phyloP scores from a whole-genome alignment of 306 rosid species.

The Begonia loranthoides region DNA sequence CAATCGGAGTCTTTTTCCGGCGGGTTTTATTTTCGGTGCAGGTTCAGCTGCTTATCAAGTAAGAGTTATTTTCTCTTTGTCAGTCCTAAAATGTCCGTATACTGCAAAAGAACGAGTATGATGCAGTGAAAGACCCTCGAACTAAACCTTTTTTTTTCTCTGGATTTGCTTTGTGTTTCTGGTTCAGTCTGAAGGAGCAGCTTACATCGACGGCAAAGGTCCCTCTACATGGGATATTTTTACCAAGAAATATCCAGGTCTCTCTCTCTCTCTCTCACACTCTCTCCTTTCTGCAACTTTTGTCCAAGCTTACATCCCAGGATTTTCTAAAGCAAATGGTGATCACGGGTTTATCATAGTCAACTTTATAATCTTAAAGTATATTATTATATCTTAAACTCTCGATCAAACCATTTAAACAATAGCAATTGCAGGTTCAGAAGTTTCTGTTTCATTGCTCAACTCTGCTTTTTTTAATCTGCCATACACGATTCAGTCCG shows the following conservation, averaged over 20 bases:
- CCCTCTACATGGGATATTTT: slow-evolving; percentile 16
- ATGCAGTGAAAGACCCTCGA: too few species aligned
- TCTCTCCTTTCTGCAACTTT: neutral
- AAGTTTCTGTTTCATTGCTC: too few species aligned
- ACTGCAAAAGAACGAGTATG: neutral
- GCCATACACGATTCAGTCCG: too few species aligned
- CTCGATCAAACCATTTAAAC: too few species aligned
- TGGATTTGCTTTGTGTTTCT: neutral
- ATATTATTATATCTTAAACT: too few species aligned
- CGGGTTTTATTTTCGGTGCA: slow-evolving; percentile 14
- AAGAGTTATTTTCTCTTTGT: too few species aligned
- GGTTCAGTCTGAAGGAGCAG: slow-evolving; percentile 24
- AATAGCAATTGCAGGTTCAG: too few species aligned
- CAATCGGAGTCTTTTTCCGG: slow-evolving; percentile 10
- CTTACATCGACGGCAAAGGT: slow-evolving; percentile 14
- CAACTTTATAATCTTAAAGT: too few species aligned
- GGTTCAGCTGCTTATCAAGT: slow-evolving; percentile 22
- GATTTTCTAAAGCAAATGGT: too few species aligned
- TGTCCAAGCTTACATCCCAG: too few species aligned
- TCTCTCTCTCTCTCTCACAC: neutral
- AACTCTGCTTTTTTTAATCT: too few species aligned
- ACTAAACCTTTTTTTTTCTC: neutral
- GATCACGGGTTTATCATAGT: too few species aligned
- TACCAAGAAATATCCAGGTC: slow-evolving; percentile 11
- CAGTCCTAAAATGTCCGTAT: neutral